These are phyloP conservation scores for Aaosphaeria pasadenensis DNA, from an alignment of 2,329 filamentous ascomycete species.

Conservation along the genomic window DNA sequence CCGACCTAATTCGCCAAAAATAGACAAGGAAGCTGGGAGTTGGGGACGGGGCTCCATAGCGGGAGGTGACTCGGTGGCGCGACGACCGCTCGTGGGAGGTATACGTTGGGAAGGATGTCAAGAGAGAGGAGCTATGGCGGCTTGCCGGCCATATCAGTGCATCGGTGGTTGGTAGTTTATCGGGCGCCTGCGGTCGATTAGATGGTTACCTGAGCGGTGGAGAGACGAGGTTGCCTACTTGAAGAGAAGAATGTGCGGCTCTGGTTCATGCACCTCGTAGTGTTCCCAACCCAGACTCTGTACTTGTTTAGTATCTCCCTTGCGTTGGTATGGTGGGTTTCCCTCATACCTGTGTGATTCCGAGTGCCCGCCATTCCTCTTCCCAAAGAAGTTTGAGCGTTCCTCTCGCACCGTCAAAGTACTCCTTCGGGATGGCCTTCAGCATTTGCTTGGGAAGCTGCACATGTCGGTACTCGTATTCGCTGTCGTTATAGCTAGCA, in stretches of 20 bases:
- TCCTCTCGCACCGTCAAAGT: constrained; percentile 84
- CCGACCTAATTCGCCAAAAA: constrained; percentile 31
- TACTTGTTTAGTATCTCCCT: neutral
- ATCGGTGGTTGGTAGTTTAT: constrained; percentile 77
- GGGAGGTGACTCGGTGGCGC: constrained; percentile 5
- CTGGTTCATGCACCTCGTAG: constrained; percentile 97
- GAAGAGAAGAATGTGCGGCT: constrained; percentile 97
- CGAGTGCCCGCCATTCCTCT: constrained; percentile 95
- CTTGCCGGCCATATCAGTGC: constrained; percentile 23
- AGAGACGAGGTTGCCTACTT: constrained; percentile 67
- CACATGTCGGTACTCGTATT: constrained; percentile 96
- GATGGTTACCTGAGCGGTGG: neutral
- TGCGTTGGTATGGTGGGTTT: neutral
- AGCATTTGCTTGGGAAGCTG: constrained; percentile 98
- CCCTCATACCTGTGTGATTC: constrained; percentile 84
- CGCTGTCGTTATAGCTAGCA: constrained; percentile 81
- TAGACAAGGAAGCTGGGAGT: constrained; percentile 22
- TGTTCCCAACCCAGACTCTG: constrained; percentile 99
- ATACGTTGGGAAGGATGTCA: constrained; percentile 1
- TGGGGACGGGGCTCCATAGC: neutral
- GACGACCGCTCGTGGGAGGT: constrained; percentile 6
- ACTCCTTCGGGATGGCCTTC: constrained; percentile 92
- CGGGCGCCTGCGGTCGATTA: constrained; percentile 58
- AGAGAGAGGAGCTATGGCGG: constrained; percentile 1
- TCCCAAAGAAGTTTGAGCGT: constrained; percentile 97